Evolutionary conservation across 352 stramenopile species (phyloP).

Genomic region (Aphanomyces euteiches): DNA sequence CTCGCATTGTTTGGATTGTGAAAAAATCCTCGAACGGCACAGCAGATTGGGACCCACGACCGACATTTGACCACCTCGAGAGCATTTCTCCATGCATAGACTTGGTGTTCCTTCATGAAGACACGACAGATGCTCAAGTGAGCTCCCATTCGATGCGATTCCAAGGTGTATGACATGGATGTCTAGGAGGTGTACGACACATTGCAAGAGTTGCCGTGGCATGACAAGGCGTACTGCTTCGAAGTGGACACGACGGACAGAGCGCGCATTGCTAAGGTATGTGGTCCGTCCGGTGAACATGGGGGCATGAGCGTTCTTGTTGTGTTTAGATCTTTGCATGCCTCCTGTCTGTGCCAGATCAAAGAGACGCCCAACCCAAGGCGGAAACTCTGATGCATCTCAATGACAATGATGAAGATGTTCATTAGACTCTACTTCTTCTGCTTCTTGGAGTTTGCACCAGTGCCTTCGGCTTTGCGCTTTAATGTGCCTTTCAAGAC

Average conservation of each 20-base stretch:
- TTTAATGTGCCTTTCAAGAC: slow-evolving; percentile 80
- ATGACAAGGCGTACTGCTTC: not conserved
- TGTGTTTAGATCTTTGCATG: slow-evolving; percentile 24
- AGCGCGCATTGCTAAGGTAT: not conserved
- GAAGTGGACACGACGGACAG: not conserved
- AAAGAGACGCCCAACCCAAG: not conserved
- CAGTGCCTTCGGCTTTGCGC: slow-evolving; percentile 58
- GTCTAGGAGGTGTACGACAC: not conserved
- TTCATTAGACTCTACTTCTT: slow-evolving; percentile 26
- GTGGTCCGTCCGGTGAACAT: not conserved
- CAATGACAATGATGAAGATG: not conserved
- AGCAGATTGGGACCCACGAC: too few relatives aligned
- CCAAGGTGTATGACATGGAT: not conserved
- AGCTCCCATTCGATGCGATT: not conserved
- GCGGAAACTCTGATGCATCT: slow-evolving; percentile 15
- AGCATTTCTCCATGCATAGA: slow-evolving; percentile 3
- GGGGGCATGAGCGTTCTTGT: not conserved
- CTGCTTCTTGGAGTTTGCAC: slow-evolving; percentile 31
- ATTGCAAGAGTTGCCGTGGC: not conserved
- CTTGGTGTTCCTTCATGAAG: slow-evolving; percentile 5
- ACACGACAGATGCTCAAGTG: not conserved
- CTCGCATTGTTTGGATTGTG: slow-evolving; percentile 17
- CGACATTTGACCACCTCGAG: too few relatives aligned
- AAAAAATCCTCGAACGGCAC: too few relatives aligned
- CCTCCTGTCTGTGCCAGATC: slow-evolving; percentile 10